Conservation (phyloP, 1,284 basidiomycete species). For the Stereum hirsutum region DNA sequence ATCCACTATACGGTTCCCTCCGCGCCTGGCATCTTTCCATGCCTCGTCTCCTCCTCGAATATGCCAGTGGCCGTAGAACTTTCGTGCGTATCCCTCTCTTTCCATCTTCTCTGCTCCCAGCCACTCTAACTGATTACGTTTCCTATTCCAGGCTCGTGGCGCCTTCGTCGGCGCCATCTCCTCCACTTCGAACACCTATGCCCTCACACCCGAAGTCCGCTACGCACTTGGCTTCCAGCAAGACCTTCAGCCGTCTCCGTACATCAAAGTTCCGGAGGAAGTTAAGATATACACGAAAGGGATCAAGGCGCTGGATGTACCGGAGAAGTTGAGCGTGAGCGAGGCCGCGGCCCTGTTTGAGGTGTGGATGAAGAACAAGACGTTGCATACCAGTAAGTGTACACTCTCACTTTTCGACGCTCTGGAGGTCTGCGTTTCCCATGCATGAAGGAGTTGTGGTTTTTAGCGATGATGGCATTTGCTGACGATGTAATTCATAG, state of each 20-base stretch:
- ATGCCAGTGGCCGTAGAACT: constrained; percentile 53
- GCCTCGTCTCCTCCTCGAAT: constrained; percentile 74
- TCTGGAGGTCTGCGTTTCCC: not conserved
- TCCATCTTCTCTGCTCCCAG: no score
- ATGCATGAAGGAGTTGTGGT: not conserved
- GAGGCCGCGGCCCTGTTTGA: constrained; percentile 68
- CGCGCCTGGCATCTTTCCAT: constrained; percentile 77
- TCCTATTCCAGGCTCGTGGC: constrained; percentile 40
- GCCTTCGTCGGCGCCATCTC: constrained; percentile 62
- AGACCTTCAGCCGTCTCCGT: constrained; percentile 32
- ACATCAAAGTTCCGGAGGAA: constrained; percentile 35
- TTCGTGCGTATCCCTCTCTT: constrained; percentile 45
- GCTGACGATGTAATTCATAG: constrained; percentile 18
- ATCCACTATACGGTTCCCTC: constrained; percentile 68
- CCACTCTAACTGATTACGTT: no score
- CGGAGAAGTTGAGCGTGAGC: constrained; percentile 41
- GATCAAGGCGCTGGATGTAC: constrained; percentile 44
- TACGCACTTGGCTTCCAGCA: constrained; percentile 40
- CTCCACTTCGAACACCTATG: constrained; percentile 42
- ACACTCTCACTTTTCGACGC: not conserved
- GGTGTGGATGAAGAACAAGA: constrained; percentile 53
- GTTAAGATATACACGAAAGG: constrained; percentile 45
- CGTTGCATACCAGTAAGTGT: constrained; percentile 37
- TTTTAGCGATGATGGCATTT: constrained; percentile 7
- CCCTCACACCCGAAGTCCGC: constrained; percentile 46